These are phyloP conservation scores for Cyclocybe cylindracea DNA, from an alignment of 768 basidiomycete species.

Conservation along the genomic window DNA sequence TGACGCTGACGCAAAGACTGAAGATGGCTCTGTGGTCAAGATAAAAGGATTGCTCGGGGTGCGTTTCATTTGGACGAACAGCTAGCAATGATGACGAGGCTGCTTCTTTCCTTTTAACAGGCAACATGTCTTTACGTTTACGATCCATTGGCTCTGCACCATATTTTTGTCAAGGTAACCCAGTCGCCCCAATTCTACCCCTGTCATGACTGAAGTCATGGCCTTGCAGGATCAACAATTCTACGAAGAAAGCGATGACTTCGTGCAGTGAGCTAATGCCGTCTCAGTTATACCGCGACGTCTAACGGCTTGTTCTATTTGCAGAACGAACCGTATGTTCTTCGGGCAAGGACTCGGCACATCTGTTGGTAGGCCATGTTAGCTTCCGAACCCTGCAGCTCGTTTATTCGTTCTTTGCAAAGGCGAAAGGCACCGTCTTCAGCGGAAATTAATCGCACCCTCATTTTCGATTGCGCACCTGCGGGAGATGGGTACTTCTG, in stretches of 20 bases:
- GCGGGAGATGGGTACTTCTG: conserved; percentile 29
- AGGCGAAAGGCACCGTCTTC: conserved; percentile 43
- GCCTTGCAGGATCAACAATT: conserved; percentile 29
- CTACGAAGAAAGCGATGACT: conserved; percentile 27
- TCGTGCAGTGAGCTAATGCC: conserved; percentile 23
- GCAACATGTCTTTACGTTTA: conserved; percentile 37
- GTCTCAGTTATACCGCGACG: not conserved
- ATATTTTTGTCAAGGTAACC: conserved; percentile 40
- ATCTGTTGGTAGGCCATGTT: conserved; percentile 17
- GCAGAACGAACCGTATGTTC: conserved; percentile 15
- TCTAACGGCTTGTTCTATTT: not conserved
- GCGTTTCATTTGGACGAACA: not conserved
- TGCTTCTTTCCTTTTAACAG: conserved; percentile 8
- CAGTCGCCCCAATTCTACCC: not conserved
- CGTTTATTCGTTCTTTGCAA: not conserved
- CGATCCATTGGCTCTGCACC: conserved; percentile 47
- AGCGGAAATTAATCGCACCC: conserved; percentile 46
- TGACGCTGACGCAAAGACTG: too few relatives aligned
- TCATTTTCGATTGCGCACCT: conserved; percentile 43
- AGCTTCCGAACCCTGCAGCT: not conserved
- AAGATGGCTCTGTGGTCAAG: conserved; percentile 30
- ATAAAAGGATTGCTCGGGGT: conserved; percentile 36
- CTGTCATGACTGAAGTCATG: not conserved
- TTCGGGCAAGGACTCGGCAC: conserved; percentile 27
- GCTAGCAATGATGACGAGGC: not conserved